Percentiles rank a stretch among this genome's conserved stretches.
These are phyloP conservation scores for Adansonia gregorii DNA, from an alignment of 441 rosid genomes.

Conservation along the genomic window DNA sequence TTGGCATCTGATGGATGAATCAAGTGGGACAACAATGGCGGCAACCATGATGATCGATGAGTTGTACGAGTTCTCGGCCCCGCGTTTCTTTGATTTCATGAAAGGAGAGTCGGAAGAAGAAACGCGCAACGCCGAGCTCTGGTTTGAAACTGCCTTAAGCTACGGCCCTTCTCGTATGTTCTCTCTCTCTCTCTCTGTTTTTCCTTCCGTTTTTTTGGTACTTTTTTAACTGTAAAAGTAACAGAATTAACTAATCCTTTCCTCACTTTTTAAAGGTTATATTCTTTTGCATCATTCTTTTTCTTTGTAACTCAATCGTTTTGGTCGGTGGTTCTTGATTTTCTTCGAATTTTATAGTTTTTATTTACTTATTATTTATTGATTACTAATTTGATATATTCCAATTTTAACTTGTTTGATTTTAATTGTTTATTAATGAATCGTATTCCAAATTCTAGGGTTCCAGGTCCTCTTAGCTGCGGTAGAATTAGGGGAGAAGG, in stretches of 20 bases:
- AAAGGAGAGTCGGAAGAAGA: slow-evolving; percentile 76
- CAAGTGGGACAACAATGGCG: not conserved
- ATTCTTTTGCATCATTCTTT: not conserved
- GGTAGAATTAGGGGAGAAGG: not conserved
- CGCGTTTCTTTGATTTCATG: slow-evolving; percentile 75
- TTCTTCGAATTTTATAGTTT: slow-evolving; percentile 9
- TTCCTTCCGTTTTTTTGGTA: not conserved
- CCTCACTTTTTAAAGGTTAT: not conserved
- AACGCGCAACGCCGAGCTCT: slow-evolving; percentile 67
- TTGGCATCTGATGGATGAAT: slow-evolving; percentile 3
- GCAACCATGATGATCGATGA: slow-evolving; percentile 53
- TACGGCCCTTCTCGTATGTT: slow-evolving; percentile 97
- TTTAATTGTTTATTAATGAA: not conserved
- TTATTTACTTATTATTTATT: not conserved
- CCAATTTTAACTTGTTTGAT: not conserved
- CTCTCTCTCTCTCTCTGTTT: not conserved
- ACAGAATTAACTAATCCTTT: not conserved
- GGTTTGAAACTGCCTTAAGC: slow-evolving; percentile 75
- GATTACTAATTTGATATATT: not conserved
- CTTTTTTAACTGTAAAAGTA: not conserved
- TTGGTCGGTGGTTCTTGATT: slow-evolving; percentile 15
- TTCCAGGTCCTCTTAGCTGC: not conserved
- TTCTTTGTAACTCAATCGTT: not conserved
- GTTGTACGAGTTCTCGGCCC: slow-evolving; percentile 88
- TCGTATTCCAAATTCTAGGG: slow-evolving; percentile 1